Base-by-base conservation (phyloP, 108 stramenopile genomes). In the Tribonema minus region DNA sequence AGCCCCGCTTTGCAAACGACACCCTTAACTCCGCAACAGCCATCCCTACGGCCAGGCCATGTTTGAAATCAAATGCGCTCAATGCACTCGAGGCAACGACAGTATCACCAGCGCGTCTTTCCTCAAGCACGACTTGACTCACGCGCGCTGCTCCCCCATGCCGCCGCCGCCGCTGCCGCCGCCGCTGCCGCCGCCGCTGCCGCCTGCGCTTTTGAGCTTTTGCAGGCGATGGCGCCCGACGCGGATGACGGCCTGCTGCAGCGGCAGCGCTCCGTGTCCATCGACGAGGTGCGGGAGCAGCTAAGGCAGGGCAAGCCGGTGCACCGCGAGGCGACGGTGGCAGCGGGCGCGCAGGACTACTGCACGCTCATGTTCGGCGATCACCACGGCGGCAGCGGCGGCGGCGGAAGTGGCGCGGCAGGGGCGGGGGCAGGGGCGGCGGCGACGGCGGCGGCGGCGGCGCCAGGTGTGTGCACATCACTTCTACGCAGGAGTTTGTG, bases 211-310 rank as follows among this genome's bases (percentile, higher is more conserved):
- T n/a, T n/a, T n/a, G n/a, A n/a, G n/a, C n/a, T n/a, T n/a, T n/a
- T n/a, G n/a, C n/a, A n/a, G n/a, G n/a, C n/a, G n/a, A n/a, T n/a
- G n/a, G n/a, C n/a, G n/a, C n/a, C n/a, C 26, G 74, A 73, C 28
- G 39, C 79, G 32, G 82, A 83, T 73, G 27, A 67, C 66, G 82
- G 80, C 33, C 69, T 83, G 38, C 36, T 83, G 60, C 36, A 73
- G 67, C 79, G 82, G 32, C 82, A 83, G 62, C 71, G 82, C 23
- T 81, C 82, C 1, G 79, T 83, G 34, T 80, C 80, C 7, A 83
- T 83, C 72, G 82, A 83, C 79, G 82, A 83, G 70, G 75, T 72
- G 37, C 34, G 82, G 15, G 82, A 83, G 80, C 82, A 83, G 74
- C 70, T 83, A 36, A 80, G 81, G 36, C 60, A 80, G 80, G 82